Evolutionary conservation across 805 yeast species (phyloP), one percentile per base, ranked within the genome.

Genomic region (Pichia phayaonensis): DNA sequence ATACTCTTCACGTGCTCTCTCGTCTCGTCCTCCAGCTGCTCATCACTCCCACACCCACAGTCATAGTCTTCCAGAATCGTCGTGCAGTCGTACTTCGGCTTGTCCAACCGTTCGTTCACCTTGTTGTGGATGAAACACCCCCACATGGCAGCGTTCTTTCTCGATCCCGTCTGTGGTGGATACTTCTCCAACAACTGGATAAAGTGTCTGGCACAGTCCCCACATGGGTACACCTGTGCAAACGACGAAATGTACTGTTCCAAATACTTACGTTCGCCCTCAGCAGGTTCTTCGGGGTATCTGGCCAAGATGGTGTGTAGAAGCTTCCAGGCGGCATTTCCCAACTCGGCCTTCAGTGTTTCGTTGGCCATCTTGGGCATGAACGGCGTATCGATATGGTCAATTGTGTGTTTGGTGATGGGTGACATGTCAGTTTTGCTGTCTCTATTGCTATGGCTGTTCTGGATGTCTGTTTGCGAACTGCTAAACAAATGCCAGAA

Each of bases 341-440:
- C 99, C 8, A 92, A 75, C 60, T 86, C 94, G 1, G 95, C 94
- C 56, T 66, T 67, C 27, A 65, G 48, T 7, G 71, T 66, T 56
- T 83, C 90, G 66, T 92, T 92, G 16, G 86, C 86, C 96, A 94
- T 90, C 58, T 87, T 79, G 8, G 96, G 96, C 99, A 94, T 94
- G 61, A 90, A 90, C 2, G 68, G 67, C 5, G 55, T 48, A 22
- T 52, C 61, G 29, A 8, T n/a, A 26, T 26, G 27, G 8, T 24
- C 27, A 5, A 24, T 24, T 8, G 27, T 7, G 8, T 7, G 27
- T 8, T 24, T 24, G 27, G 27, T 24, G 27, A 7, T 7, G 27
- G 29, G 29, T 11, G 13, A 2, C 29, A 26, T 26, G 29, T 24
- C 27, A n/a, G n/a, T n/a, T n/a, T n/a, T n/a, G n/a, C n/a, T n/a